These are phyloP conservation scores for Candida broadrunensis DNA, from an alignment of 805 yeast genomes.

Conservation along the genomic window DNA sequence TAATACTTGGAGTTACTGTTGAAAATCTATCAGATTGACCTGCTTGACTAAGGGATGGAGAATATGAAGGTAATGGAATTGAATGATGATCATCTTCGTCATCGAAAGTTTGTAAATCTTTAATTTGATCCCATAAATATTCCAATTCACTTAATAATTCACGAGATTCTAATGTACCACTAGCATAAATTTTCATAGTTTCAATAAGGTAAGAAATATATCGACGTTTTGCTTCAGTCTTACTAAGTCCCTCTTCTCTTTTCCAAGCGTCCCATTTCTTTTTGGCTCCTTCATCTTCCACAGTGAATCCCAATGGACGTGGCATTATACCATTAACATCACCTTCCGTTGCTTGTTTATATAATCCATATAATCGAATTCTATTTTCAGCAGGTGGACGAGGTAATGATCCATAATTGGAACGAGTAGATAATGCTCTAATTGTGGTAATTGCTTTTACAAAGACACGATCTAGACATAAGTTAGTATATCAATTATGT, in stretches of 20 bases:
- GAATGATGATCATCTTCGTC: conserved; percentile 24
- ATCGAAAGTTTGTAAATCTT: conserved; percentile 36
- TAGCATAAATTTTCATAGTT: conserved; percentile 69
- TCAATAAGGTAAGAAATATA: conserved; percentile 68
- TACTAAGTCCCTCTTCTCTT: conserved; percentile 61
- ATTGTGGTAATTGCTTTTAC: conserved; percentile 80
- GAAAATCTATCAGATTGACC: conserved; percentile 38
- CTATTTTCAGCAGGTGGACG: conserved; percentile 74
- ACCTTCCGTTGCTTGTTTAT: conserved; percentile 89
- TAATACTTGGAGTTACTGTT: conserved; percentile 34
- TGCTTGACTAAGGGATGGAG: conserved; percentile 33
- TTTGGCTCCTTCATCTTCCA: conserved; percentile 65
- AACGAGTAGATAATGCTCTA: conserved; percentile 62
- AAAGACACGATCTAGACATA: conserved; percentile 62
- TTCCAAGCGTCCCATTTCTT: conserved; percentile 89
- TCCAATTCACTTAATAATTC: conserved; percentile 68
- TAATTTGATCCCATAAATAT: conserved; percentile 70
- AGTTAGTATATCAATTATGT: background rate
- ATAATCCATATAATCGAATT: conserved; percentile 71
- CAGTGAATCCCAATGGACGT: conserved; percentile 57
- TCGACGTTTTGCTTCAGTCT: conserved; percentile 68
- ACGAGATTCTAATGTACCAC: conserved; percentile 62
- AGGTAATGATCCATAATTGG: conserved; percentile 62
- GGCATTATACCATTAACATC: conserved; percentile 68
- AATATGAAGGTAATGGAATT: conserved; percentile 27